Evolutionary conservation across 345 rosid genomes (phyloP).

Genomic region (Eucalyptus curtisii): DNA sequence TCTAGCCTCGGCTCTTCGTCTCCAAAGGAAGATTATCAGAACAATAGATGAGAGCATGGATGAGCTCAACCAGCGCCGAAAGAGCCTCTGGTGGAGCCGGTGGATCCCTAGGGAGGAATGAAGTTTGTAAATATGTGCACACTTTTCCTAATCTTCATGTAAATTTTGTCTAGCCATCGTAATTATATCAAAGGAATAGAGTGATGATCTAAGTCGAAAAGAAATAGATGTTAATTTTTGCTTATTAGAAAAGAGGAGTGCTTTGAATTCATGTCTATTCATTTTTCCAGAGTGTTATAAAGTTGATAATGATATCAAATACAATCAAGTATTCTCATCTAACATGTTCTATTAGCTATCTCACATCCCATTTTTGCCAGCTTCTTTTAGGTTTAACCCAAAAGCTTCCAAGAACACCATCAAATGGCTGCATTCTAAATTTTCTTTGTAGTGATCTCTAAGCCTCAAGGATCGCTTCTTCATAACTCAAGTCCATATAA

Average conservation of each 20-base stretch:
- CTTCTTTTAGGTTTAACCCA: background rate
- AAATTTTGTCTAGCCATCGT: constrained; percentile 4
- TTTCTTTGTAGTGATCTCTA: background rate
- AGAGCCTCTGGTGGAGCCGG: constrained; percentile 93
- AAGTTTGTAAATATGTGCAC: constrained; percentile 11
- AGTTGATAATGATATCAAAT: background rate
- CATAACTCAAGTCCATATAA: background rate
- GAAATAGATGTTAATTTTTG: background rate
- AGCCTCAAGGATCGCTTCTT: background rate
- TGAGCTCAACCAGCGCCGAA: constrained; percentile 56
- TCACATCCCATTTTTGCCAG: background rate
- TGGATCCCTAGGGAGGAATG: constrained; percentile 93
- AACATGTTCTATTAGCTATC: background rate
- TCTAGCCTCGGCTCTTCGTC: constrained; percentile 64
- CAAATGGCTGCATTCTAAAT: background rate
- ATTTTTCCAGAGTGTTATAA: background rate
- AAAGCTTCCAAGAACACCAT: background rate
- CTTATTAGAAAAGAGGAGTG: background rate
- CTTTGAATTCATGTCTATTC: background rate
- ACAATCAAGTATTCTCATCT: background rate
- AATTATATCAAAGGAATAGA: background rate
- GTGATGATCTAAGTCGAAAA: background rate
- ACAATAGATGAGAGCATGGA: constrained; percentile 69
- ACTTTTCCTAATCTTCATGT: background rate
- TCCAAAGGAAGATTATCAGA: constrained; percentile 64